phyloP scores from a whole-genome alignment of 306 rosid species.

The Fagus crenata region DNA sequence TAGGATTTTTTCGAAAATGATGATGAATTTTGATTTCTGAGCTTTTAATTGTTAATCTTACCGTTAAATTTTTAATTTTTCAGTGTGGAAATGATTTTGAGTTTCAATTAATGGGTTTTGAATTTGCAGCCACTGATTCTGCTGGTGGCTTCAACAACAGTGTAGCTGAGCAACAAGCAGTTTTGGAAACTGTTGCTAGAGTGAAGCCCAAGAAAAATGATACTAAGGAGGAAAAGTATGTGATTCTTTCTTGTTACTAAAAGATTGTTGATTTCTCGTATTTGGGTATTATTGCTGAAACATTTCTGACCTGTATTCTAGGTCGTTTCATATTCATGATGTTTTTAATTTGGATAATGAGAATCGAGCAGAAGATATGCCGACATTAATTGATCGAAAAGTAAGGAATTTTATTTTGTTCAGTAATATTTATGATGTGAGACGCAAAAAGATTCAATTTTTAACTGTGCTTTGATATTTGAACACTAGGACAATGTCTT shows the following conservation, averaged over 20 bases:
- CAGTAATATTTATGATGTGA: not conserved
- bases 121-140: constrained; percentile 54
- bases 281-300: constrained; percentile 24
- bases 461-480: constrained; percentile 25
- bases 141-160: constrained; percentile 84
- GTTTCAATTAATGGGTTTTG: not conserved
- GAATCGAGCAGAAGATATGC: constrained; percentile 87
- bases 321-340: constrained; percentile 89
- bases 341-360: constrained; percentile 88
- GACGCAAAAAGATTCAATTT: constrained; percentile 5
- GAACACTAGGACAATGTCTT: constrained; percentile 82
- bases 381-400: constrained; percentile 89
- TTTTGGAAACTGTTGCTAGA: constrained; percentile 97
- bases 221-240: constrained; percentile 89
- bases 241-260: constrained; percentile 37
- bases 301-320: constrained; percentile 40
- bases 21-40: constrained; percentile 8
- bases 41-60: constrained; percentile 2
- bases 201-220: constrained; percentile 90
- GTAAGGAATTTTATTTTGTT: constrained; percentile 39
- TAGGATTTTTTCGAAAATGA: constrained; percentile 25
- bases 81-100: too few relatives aligned
- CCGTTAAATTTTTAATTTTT: not conserved
- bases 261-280: constrained; percentile 25
- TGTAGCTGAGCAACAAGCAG: constrained; percentile 88